phyloP scores from a whole-genome alignment of 139 green algal genomes.

The Edaphochlamys debaryana region DNA sequence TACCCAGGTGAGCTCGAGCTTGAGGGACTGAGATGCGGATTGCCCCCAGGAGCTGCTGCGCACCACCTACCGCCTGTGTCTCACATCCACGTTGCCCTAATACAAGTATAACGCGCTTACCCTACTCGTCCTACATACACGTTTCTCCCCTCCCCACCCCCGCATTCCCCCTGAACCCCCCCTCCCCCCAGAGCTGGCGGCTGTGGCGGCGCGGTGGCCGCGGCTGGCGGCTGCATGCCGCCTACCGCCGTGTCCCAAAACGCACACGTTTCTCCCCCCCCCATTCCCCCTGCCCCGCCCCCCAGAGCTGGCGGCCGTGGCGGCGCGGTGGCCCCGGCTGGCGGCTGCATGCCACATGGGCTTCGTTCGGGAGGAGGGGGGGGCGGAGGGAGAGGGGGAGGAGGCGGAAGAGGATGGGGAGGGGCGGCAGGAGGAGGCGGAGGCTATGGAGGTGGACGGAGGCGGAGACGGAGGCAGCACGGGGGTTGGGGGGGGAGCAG shows the following conservation, averaged over 20 bases:
- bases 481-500: too few relatives aligned
- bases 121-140: too few relatives aligned
- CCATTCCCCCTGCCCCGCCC: not conserved
- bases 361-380: slow-evolving; percentile 51
- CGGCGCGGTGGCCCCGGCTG: not conserved
- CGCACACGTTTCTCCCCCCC: not conserved
- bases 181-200: too few relatives aligned
- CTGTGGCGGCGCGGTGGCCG: too few relatives aligned
- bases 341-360: slow-evolving; percentile 65
- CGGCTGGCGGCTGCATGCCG: too few relatives aligned
- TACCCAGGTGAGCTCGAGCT: slow-evolving; percentile 73
- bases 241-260: not conserved
- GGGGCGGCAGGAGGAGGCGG: not conserved
- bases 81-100: too few relatives aligned
- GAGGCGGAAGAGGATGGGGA: not conserved
- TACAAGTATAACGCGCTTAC: too few relatives aligned
- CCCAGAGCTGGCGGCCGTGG: not conserved
- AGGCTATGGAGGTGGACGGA: not conserved
- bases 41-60: not conserved
- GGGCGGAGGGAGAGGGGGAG: not conserved
- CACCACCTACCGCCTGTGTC: too few relatives aligned
- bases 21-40: not conserved
- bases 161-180: too few relatives aligned
- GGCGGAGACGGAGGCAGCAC: not conserved
- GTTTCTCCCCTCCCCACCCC: too few relatives aligned